phyloP scores from a whole-genome alignment of 176 grass and related monocot species.

The Oryza rufipogon region DNA sequence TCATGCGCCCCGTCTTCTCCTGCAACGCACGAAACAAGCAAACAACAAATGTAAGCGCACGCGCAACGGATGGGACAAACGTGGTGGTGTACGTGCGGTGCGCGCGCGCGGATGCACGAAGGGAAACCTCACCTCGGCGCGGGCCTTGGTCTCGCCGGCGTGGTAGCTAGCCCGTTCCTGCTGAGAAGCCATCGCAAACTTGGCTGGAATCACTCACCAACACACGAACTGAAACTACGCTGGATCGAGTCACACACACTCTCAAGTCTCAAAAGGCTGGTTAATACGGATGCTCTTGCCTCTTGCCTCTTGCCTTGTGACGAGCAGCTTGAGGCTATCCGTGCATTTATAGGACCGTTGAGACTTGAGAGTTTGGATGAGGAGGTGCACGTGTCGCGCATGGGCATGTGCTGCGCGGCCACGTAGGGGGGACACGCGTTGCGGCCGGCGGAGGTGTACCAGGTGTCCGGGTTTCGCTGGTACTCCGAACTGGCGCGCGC shows the following conservation, averaged over 20 bases:
- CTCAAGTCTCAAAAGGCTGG: not conserved
- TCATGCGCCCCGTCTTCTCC: slow-evolving; percentile 43
- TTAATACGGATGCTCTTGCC: not conserved
- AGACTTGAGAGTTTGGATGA: too few relatives aligned
- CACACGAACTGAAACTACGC: not conserved
- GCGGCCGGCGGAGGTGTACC: not conserved
- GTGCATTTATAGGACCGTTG: slow-evolving; percentile 13
- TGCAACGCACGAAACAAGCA: not conserved
- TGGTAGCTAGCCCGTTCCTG: slow-evolving; percentile 50
- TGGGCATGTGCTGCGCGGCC: not conserved
- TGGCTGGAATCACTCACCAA: not conserved
- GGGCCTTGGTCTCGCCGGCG: slow-evolving; percentile 70
- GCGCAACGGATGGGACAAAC: too few relatives aligned
- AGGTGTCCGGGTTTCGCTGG: slow-evolving; percentile 27
- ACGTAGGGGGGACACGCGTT: slow-evolving; percentile 48
- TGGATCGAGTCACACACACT: not conserved
- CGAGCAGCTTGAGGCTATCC: not conserved
- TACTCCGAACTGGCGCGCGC: slow-evolving; percentile 3
- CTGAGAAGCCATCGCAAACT: slow-evolving; percentile 58
- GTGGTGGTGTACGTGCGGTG: too few relatives aligned
- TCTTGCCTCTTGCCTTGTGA: not conserved
- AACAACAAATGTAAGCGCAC: not conserved
- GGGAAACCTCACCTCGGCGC: slow-evolving; percentile 43
- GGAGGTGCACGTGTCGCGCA: slow-evolving; percentile 36
- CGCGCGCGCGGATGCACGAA: not conserved